phyloP scores from a whole-genome alignment of 768 basidiomycete species.

The Favolaschia claudopus region DNA sequence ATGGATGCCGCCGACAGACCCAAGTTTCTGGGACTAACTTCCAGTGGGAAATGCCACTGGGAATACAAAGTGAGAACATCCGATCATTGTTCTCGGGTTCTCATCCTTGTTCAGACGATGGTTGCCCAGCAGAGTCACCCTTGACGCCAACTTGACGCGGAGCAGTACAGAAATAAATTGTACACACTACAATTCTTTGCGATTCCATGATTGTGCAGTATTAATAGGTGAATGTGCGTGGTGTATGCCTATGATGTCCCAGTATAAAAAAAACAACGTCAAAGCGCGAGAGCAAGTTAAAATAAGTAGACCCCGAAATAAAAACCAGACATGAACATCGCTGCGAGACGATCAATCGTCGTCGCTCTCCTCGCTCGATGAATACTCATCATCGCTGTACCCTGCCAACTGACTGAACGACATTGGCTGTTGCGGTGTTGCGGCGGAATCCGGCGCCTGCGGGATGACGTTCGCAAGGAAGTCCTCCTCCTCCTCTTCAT shows the following conservation, averaged over 20 bases:
- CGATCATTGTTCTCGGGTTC: too few species aligned
- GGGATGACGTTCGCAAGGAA: constrained; percentile 52
- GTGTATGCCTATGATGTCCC: neutral
- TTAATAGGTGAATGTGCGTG: constrained; percentile 1
- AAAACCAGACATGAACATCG: neutral
- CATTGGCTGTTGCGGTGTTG: constrained; percentile 45
- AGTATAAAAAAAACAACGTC: neutral
- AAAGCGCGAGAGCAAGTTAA: constrained; percentile 2
- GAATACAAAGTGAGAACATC: too few species aligned
- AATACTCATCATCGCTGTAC: constrained; percentile 50
- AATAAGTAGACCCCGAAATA: constrained; percentile 10
- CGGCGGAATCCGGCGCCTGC: constrained; percentile 40
- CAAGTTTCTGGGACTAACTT: too few species aligned
- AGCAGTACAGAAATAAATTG: constrained; percentile 4
- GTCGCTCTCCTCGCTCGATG: constrained; percentile 63
- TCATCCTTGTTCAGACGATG: too few species aligned
- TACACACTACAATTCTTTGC: too few species aligned
- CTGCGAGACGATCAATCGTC: constrained; percentile 43
- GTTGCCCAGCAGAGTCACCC: too few species aligned
- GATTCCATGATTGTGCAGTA: neutral
- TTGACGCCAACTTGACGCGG: too few species aligned
- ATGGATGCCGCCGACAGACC: too few species aligned
- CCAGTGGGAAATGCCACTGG: too few species aligned
- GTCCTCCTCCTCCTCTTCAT: constrained; percentile 54
- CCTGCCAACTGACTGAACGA: constrained; percentile 59